phyloP scores from a whole-genome alignment of 805 yeast species.

The Teunomyces cretensis region DNA sequence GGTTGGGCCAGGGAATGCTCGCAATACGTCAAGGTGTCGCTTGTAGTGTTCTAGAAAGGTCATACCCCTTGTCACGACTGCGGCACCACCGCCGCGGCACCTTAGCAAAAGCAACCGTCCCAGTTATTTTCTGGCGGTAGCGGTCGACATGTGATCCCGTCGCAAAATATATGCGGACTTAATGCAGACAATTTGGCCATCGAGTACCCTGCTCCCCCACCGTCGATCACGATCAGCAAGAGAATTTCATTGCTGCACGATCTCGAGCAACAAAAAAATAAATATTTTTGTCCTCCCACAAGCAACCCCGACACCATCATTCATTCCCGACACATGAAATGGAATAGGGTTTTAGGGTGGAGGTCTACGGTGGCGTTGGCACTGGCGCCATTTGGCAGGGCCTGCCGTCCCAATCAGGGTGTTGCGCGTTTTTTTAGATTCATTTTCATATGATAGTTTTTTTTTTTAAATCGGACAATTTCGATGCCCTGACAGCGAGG shows the following conservation, averaged over 20 bases:
- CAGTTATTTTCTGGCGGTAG: too few relatives aligned
- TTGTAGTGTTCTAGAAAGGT: conserved; percentile 1
- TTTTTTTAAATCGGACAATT: conserved; percentile 1
- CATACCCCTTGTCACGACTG: too few relatives aligned
- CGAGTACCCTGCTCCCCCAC: too few relatives aligned
- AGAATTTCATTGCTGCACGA: neutral
- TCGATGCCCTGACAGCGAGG: conserved; percentile 2
- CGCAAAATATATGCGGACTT: too few relatives aligned
- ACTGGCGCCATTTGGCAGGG: neutral
- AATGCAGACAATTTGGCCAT: too few relatives aligned
- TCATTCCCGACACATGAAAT: too few relatives aligned
- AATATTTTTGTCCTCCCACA: neutral
- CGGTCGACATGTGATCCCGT: too few relatives aligned
- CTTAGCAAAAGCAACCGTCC: too few relatives aligned
- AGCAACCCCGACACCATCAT: neutral
- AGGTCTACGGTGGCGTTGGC: too few relatives aligned
- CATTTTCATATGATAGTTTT: neutral
- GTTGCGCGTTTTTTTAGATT: neutral
- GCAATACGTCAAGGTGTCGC: neutral
- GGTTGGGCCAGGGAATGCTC: neutral
- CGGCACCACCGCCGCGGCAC: too few relatives aligned
- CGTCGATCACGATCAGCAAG: neutral
- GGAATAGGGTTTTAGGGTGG: too few relatives aligned
- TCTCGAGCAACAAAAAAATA: neutral
- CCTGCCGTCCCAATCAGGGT: neutral